Conservation (phyloP, 352 stramenopile genomes). For the Phytophthora sp. region DNA sequence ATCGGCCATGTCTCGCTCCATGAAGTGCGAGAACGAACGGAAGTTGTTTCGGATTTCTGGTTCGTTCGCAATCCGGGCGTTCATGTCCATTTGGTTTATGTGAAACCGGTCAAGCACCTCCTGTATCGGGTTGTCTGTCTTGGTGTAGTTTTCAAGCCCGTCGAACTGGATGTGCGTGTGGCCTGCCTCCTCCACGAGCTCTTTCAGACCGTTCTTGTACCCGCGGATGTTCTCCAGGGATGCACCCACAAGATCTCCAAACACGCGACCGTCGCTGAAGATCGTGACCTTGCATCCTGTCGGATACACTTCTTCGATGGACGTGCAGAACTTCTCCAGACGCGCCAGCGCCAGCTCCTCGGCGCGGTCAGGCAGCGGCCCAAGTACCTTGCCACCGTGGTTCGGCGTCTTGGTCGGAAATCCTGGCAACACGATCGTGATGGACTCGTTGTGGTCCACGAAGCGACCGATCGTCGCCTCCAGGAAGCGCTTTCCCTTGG, state of each 20-base stretch:
- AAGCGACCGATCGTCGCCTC: slow-evolving; percentile 16
- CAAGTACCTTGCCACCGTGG: slow-evolving; percentile 24
- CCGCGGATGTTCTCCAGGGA: slow-evolving; percentile 20
- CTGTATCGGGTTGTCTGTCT: slow-evolving; percentile 23
- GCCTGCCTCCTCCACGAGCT: slow-evolving; percentile 23
- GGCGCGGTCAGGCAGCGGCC: slow-evolving; percentile 21
- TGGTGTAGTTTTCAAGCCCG: slow-evolving; percentile 30
- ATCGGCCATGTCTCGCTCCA: slow-evolving; percentile 24
- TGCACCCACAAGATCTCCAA: slow-evolving; percentile 22
- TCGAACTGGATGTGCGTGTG: slow-evolving; percentile 34
- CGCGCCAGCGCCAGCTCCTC: slow-evolving; percentile 24
- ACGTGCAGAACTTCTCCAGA: slow-evolving; percentile 23
- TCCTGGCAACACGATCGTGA: slow-evolving; percentile 6
- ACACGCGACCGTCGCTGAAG: slow-evolving; percentile 30
- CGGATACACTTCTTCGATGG: slow-evolving; percentile 27
- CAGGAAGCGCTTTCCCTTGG: slow-evolving; percentile 16
- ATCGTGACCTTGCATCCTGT: slow-evolving; percentile 27
- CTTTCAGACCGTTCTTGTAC: slow-evolving; percentile 26
- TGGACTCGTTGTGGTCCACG: slow-evolving; percentile 13
- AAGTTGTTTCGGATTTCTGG: slow-evolving; percentile 27
- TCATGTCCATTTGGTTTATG: slow-evolving; percentile 30
- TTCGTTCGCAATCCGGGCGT: slow-evolving; percentile 24
- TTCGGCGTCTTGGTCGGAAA: slow-evolving; percentile 26
- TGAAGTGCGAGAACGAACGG: slow-evolving; percentile 31
- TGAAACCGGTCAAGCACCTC: slow-evolving; percentile 27